Evolutionary conservation across 2,329 filamentous ascomycete genomes (phyloP), one percentile per base, ranked within the genome.

Genomic region (Sarocladiaceae sp.): DNA sequence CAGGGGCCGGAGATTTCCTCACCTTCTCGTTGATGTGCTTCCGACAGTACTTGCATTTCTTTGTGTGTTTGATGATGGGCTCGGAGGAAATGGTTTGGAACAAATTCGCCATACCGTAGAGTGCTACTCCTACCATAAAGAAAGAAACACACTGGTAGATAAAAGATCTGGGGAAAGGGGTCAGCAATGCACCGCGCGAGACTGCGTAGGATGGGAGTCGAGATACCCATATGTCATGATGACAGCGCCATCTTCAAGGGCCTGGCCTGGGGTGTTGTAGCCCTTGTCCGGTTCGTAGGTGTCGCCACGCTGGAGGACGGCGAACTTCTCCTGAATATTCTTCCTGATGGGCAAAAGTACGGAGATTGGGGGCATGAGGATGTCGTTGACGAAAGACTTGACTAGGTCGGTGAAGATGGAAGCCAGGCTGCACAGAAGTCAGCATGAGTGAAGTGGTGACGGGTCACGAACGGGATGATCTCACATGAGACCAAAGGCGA

Each of bases 241-340:
- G 1, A 88, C 75, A 2, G 84, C 84, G 2, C 83, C 84, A 51
- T 88, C 84, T 4, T 78, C 74, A 48, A 82, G 72, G 2, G 84
- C 85, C 56, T 84, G 80, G 33, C 76, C 66, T 6, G 85, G 66
- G 2, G 85, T 88, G 54, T 84, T 87, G 62, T 88, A 88, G 3
- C 80, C 79, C 15, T 63, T 59, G 3, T 69, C 63, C 1, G 65
- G 55, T 20, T 66, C 64, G 51, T 72, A 79, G 47, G 75, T 68
- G 3, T 76, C 73, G 0, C 83, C 83, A 0, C 66, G 56, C 29
- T 68, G 72, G 21, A 88, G 61, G 6, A 86, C 75, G 0, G 82
- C 77, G 58, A 88, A 88, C 59, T 86, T 86, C 63, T 86, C 78
- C 55, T 85, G 80, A 55, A 88, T 73, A 57, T 88, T 88, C 50